These are phyloP conservation scores for Leccinum variicolor DNA, from an alignment of 768 basidiomycete genomes.

Conservation along the genomic window DNA sequence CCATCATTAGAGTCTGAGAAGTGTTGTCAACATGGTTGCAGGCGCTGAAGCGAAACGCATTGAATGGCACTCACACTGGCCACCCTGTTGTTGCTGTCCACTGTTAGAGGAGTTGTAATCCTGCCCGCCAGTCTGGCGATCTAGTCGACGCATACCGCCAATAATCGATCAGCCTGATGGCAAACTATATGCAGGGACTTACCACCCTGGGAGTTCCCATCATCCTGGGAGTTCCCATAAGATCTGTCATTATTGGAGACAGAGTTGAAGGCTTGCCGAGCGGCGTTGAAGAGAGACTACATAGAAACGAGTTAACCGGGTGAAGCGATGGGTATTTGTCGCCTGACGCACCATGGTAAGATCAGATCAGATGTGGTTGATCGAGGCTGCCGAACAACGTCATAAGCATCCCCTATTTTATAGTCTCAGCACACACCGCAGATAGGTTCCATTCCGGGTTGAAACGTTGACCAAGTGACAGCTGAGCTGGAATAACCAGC, in stretches of 20 bases:
- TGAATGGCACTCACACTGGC: too few relatives aligned
- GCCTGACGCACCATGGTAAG: conserved; percentile 22
- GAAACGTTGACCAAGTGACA: conserved; percentile 15
- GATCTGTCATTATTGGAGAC: too few relatives aligned
- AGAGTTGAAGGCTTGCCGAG: conserved; percentile 60
- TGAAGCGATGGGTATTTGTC: too few relatives aligned
- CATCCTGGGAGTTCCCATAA: neutral
- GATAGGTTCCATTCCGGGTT: conserved; percentile 19
- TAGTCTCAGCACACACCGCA: conserved; percentile 12
- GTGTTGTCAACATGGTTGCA: neutral
- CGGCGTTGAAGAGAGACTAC: conserved; percentile 71
- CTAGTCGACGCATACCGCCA: neutral
- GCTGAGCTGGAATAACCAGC: conserved; percentile 11
- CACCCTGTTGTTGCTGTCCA: conserved; percentile 2
- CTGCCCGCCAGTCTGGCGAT: conserved; percentile 8
- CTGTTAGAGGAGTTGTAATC: too few relatives aligned
- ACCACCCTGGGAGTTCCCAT: neutral
- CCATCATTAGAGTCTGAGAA: too few relatives aligned
- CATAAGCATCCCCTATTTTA: conserved; percentile 10
- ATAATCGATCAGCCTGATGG: too few relatives aligned
- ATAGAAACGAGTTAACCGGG: neutral
- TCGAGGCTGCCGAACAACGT: conserved; percentile 9
- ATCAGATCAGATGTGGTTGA: conserved; percentile 6
- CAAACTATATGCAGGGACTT: conserved; percentile 1
- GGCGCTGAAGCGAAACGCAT: neutral